Conservation (phyloP, 2,329 filamentous ascomycete species). For the Bipolaris cookei region DNA sequence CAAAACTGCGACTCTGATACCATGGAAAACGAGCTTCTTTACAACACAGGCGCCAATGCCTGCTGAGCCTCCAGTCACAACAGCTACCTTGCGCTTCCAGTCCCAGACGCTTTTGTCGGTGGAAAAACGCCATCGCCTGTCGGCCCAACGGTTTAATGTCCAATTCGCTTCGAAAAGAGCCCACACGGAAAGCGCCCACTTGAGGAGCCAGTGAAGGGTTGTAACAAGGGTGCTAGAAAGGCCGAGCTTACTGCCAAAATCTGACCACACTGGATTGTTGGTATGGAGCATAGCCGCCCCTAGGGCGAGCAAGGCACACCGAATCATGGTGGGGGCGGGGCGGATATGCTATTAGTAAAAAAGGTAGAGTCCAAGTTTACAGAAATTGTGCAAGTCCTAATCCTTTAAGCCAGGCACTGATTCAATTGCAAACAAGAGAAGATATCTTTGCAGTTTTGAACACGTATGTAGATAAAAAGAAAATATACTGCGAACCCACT, state of each 20-base stretch:
- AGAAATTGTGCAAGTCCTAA: conserved; percentile 7
- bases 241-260: conserved; percentile 21
- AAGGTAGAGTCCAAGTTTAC: neutral
- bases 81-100: conserved; percentile 43
- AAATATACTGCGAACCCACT: neutral
- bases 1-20: conserved; percentile 46
- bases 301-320: conserved; percentile 25
- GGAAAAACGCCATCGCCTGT: conserved; percentile 50
- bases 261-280: conserved; percentile 32
- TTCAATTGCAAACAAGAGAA: neutral
- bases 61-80: conserved; percentile 47
- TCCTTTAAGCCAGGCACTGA: neutral
- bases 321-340: conserved; percentile 26
- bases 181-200: conserved; percentile 34
- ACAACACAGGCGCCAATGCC: conserved; percentile 47
- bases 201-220: conserved; percentile 32
- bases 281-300: conserved; percentile 26
- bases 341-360: conserved; percentile 6
- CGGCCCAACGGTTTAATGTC: conserved; percentile 39
- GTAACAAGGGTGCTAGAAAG: conserved; percentile 34
- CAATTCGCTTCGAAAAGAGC: conserved; percentile 36
- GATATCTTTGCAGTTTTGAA: neutral
- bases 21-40: conserved; percentile 39
- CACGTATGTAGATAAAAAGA: neutral
- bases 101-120: conserved; percentile 39